Evolutionary conservation across 148 eudicot species (phyloP).

Genomic region (Beta vulgaris): DNA sequence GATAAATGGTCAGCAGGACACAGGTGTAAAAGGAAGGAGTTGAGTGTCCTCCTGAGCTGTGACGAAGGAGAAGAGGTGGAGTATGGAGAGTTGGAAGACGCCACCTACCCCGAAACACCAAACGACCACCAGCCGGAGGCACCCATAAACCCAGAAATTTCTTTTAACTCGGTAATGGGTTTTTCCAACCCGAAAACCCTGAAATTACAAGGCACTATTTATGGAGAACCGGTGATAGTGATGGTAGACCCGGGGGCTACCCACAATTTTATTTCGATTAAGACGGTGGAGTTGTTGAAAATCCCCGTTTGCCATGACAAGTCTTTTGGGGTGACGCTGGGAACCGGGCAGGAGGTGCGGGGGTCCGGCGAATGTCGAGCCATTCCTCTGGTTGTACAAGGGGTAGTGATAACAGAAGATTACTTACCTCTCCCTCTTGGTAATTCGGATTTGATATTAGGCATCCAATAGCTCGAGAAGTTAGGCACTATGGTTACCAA

Average conservation of each 20-base stretch:
- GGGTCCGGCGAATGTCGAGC: background rate
- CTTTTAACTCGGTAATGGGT: background rate
- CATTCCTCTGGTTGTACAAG: background rate
- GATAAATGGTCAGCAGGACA: too few relatives aligned
- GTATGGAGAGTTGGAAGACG: too few relatives aligned
- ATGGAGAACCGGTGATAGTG: background rate
- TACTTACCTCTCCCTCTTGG: background rate
- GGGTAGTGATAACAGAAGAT: background rate
- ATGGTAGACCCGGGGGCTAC: background rate
- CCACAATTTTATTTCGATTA: too few relatives aligned
- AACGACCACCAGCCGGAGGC: too few relatives aligned
- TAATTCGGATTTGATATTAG: background rate
- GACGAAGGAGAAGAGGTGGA: too few relatives aligned
- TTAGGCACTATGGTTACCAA: background rate
- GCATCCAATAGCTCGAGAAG: background rate
- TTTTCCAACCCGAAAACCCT: background rate
- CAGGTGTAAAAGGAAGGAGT: too few relatives aligned
- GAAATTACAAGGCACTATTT: background rate
- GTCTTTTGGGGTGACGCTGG: background rate
- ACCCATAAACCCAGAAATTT: slow-evolving; percentile 2
- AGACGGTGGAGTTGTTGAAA: background rate
- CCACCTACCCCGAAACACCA: too few relatives aligned
- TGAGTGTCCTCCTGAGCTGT: too few relatives aligned
- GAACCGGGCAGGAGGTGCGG: background rate
- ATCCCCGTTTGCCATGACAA: background rate